These are phyloP conservation scores for Hysterium pulicare DNA, from an alignment of 2,329 filamentous ascomycete genomes.

Conservation along the genomic window DNA sequence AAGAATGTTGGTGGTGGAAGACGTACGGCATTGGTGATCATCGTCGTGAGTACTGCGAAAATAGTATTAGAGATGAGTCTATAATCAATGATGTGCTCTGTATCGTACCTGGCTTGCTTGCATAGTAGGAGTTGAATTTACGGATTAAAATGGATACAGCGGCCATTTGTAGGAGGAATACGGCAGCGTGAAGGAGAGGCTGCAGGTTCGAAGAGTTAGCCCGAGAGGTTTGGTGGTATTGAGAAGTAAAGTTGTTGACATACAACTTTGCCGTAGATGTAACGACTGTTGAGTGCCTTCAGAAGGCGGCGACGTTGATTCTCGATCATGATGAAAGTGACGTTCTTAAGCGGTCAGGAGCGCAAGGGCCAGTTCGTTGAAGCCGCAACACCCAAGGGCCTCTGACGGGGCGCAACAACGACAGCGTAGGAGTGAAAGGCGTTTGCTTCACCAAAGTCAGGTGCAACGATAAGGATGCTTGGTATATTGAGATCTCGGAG, in stretches of 20 bases:
- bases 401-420: constrained; percentile 8
- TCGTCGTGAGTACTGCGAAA: constrained; percentile 81
- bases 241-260: constrained; percentile 36
- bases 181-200: constrained; percentile 81
- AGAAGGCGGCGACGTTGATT: constrained; percentile 56
- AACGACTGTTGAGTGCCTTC: constrained; percentile 67
- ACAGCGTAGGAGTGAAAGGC: no score
- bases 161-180: constrained; percentile 85
- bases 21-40: constrained; percentile 92
- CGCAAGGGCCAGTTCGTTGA: constrained; percentile 28
- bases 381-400: constrained; percentile 6
- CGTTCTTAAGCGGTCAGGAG: constrained; percentile 7
- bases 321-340: constrained; percentile 30
- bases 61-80: constrained; percentile 13
- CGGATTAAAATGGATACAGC: constrained; percentile 77
- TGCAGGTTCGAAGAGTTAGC: constrained; percentile 39
- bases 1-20: constrained; percentile 2
- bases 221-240: no score
- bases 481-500: no score
- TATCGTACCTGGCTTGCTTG: constrained; percentile 71
- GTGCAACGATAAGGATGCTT: neutral
- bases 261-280: constrained; percentile 71
- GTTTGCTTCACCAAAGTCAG: neutral
- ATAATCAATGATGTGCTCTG: neutral
- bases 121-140: constrained; percentile 93